Evolutionary conservation across 202 grass and related monocot species (phyloP).

Genomic region (Musa balbisiana): DNA sequence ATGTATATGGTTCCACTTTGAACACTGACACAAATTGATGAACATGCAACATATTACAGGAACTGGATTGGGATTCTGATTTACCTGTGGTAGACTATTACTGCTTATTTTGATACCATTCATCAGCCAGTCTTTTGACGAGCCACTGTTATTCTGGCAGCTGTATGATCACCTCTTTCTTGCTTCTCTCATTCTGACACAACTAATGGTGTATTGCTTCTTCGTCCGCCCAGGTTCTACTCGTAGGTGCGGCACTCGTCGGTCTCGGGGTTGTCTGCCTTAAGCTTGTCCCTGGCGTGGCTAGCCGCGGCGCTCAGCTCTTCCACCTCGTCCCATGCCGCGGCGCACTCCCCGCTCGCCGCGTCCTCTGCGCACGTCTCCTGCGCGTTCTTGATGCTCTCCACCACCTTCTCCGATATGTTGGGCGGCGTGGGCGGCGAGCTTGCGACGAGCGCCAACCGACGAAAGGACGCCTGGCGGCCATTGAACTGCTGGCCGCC

Average conservation of each 20-base stretch:
- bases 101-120: too few relatives aligned
- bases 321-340: slow-evolving; percentile 20
- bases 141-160: too few relatives aligned
- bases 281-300: slow-evolving; percentile 72
- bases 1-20: too few relatives aligned
- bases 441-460: slow-evolving; percentile 28
- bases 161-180: too few relatives aligned
- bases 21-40: too few relatives aligned
- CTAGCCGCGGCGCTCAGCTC: slow-evolving; percentile 43
- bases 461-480: neutral
- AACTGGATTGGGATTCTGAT: too few relatives aligned
- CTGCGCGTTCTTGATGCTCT: slow-evolving; percentile 81
- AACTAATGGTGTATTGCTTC: too few relatives aligned
- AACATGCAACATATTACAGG: too few relatives aligned
- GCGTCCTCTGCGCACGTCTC: slow-evolving; percentile 43
- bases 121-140: too few relatives aligned
- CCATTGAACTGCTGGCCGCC: too few relatives aligned
- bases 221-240: slow-evolving; percentile 5
- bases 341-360: slow-evolving; percentile 15
- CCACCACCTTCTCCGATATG: slow-evolving; percentile 66
- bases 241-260: slow-evolving; percentile 86
- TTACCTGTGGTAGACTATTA: too few relatives aligned
- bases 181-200: too few relatives aligned
- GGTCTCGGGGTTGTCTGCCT: slow-evolving; percentile 66
- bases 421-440: slow-evolving; percentile 47